phyloP scores from a whole-genome alignment of 371 early-diverging fungal species.

The Lichtheimia hyalospora region DNA sequence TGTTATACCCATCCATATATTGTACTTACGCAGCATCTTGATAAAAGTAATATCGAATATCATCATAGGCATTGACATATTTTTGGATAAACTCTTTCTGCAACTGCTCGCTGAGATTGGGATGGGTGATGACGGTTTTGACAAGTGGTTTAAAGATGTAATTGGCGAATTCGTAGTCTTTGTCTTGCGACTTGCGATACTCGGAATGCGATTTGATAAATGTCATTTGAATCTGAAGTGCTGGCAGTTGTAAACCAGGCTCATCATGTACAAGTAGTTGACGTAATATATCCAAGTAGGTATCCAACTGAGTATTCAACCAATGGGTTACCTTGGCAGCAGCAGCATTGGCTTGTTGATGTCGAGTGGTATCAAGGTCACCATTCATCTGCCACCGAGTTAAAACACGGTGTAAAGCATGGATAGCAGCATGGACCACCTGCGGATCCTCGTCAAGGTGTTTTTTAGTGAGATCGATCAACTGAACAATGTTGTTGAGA shows the following conservation, averaged over 20 bases:
- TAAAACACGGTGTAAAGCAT: conserved; percentile 73
- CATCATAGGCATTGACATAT: conserved; percentile 78
- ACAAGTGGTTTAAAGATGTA: conserved; percentile 54
- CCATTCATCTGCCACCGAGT: conserved; percentile 64
- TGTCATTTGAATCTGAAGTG: conserved; percentile 65
- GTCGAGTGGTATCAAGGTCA: conserved; percentile 49
- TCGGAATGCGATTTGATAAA: conserved; percentile 66
- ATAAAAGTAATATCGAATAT: conserved; percentile 79
- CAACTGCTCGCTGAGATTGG: conserved; percentile 62
- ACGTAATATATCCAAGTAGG: conserved; percentile 55
- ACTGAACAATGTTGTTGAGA: conserved; percentile 59
- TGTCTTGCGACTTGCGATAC: conserved; percentile 21
- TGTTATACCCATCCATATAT: neutral
- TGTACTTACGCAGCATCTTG: conserved; percentile 53
- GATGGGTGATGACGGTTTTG: conserved; percentile 51
- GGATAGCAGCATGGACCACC: conserved; percentile 60
- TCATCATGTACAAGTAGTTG: conserved; percentile 59
- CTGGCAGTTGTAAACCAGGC: conserved; percentile 75
- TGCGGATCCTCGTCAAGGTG: conserved; percentile 15
- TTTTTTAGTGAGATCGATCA: conserved; percentile 51
- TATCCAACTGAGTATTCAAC: conserved; percentile 71
- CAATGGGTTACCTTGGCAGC: conserved; percentile 67
- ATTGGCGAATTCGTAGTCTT: conserved; percentile 51
- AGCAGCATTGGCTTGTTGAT: conserved; percentile 28
- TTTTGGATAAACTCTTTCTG: conserved; percentile 63